These are phyloP conservation scores for Cystobasidium pallidum DNA, from an alignment of 1,284 basidiomycete genomes.

Conservation along the genomic window DNA sequence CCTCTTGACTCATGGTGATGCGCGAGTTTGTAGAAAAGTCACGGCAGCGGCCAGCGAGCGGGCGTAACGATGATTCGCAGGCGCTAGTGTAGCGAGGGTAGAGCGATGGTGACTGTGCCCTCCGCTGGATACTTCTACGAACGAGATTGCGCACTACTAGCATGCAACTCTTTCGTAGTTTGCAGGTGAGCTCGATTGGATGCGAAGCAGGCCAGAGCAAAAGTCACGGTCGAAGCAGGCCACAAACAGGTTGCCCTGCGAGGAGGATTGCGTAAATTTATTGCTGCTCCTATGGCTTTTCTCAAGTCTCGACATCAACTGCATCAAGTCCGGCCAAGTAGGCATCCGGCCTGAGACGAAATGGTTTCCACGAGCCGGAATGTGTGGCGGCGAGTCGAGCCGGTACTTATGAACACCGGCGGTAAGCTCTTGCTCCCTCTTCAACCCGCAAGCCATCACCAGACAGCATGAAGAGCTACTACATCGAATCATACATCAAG, in stretches of 20 bases:
- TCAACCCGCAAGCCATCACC: not conserved
- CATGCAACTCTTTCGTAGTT: slow-evolving; percentile 11
- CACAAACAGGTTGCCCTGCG: no score
- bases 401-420: slow-evolving; percentile 5
- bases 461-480: slow-evolving; percentile 73
- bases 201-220: not conserved
- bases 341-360: no score
- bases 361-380: no score
- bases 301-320: no score
- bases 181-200: slow-evolving; percentile 3
- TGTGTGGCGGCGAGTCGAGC: not conserved
- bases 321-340: no score
- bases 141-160: slow-evolving; percentile 16
- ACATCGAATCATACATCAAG: slow-evolving; percentile 65
- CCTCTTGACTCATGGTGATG: slow-evolving; percentile 39
- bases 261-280: no score
- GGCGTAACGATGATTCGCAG: not conserved
- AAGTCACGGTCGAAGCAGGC: not conserved
- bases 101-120: slow-evolving; percentile 15
- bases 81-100: not conserved
- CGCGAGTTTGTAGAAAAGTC: slow-evolving; percentile 1
- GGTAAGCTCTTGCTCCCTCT: not conserved
- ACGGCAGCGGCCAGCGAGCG: not conserved
- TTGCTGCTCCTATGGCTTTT: no score
- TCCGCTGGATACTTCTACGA: slow-evolving; percentile 12